Evolutionary conservation across 257 asterid species (phyloP).

Genomic region (Solanum chiquidenum): DNA sequence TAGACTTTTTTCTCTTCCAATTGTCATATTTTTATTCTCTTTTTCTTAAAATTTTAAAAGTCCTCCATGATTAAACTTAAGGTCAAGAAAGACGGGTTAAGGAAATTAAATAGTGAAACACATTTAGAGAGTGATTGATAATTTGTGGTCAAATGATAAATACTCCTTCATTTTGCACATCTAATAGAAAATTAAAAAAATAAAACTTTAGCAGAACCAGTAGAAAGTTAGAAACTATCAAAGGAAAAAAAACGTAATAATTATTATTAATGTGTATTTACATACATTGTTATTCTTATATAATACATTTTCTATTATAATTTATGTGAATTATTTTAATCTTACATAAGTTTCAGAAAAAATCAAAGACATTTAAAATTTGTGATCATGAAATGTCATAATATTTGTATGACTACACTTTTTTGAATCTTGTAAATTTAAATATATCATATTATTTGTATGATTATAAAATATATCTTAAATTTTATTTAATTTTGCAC

Average conservation of each 20-base stretch:
- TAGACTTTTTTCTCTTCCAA: neutral
- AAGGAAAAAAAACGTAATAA: neutral
- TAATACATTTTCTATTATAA: neutral
- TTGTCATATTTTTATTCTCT: neutral
- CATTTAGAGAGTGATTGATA: neutral
- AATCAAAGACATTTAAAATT: neutral
- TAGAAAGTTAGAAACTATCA: neutral
- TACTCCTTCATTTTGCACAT: neutral
- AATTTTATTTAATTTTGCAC: too few relatives aligned
- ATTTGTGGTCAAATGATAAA: too few relatives aligned
- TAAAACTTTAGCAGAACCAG: neutral
- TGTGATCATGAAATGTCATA: neutral
- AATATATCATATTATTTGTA: neutral
- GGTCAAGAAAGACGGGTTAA: neutral
- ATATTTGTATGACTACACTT: neutral
- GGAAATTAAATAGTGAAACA: neutral
- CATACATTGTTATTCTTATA: neutral
- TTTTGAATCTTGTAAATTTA: neutral
- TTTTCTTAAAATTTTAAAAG: neutral
- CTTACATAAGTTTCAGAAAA: neutral
- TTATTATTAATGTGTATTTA: too few relatives aligned
- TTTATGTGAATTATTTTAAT: neutral
- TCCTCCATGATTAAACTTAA: neutral
- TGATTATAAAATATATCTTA: neutral
- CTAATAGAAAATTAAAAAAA: too few relatives aligned